Evolutionary conservation across 1,284 basidiomycete species (phyloP), one percentile per base, ranked within the genome.

Genomic region (Peniophora sp.): DNA sequence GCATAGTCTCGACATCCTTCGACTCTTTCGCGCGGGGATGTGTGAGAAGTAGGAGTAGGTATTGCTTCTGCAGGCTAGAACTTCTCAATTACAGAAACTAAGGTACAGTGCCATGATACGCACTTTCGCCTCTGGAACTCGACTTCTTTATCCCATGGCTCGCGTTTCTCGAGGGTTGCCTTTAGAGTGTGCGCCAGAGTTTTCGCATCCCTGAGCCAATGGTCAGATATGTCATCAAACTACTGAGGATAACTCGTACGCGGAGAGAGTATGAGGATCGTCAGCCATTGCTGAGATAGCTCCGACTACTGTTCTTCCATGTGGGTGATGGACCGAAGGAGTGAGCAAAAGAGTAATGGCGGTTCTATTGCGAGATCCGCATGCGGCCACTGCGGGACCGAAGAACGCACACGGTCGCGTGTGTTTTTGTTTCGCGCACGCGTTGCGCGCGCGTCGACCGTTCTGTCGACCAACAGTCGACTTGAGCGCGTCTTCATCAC

Each of bases 111-210:
- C 19, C 22, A 50, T 20, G 2, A 25, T 1, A 57, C 87, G 69
- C 66, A 92, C 92, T 82, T 84, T 69, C 89, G 89, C 59, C 92
- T 77, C 63, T 83, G 80, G 55, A 85, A 83, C 59, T 96, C 92
- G 45, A 92, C 82, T 54, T 93, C 88, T 63, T 75, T 85, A 56
- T 89, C 83, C 77, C 85, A 92, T 46, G 90, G 88, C 52, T 88
- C 82, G 54, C 78, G 79, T 48, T 70, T 73, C 64, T 83, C 85
- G 50, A 92, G 71, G 51, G 81, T 68, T 56, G 85, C 81, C 66
- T 88, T 89, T 53, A 89, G 66, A 44, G 71, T 73, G 63, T 83
- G 79, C 56, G 86, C 78, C 56, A 83, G 75, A 61, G 69, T 69
- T 62, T 82, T 85, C 57, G 85, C 83, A 70, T 89, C 85, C 61